phyloP scores from a whole-genome alignment of 306 rosid species.

The Lithocarpus polystachyus region DNA sequence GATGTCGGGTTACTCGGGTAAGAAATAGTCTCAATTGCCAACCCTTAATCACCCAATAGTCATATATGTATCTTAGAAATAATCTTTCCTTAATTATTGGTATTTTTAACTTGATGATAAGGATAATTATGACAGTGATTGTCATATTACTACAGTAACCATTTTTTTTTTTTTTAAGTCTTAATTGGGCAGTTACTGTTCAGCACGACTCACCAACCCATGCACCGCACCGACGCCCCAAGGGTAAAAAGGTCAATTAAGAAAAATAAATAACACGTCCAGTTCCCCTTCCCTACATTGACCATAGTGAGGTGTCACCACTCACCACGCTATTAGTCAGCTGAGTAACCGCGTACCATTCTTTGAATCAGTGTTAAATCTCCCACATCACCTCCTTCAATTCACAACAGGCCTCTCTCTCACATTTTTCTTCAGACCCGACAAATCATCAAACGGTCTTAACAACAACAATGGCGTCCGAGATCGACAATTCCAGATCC shows the following conservation, averaged over 20 bases:
- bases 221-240: neutral
- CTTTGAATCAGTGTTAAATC: conserved; percentile 3
- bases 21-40: no score
- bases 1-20: no score
- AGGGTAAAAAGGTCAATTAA: neutral
- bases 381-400: neutral
- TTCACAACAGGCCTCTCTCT: neutral
- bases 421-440: conserved; percentile 5
- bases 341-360: neutral
- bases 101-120: no score
- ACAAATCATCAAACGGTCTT: neutral
- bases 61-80: no score
- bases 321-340: neutral
- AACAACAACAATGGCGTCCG: conserved; percentile 52
- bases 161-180: no score
- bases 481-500: conserved; percentile 40
- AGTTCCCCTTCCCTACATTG: neutral
- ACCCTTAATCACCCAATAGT: no score
- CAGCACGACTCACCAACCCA: neutral
- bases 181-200: no score
- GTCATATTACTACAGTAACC: no score
- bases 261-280: neutral
- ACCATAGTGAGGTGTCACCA: conserved; percentile 10
- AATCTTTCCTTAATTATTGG: no score
- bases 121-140: no score